Percentiles rank a stretch among this genome's conserved stretches.
These are phyloP conservation scores for Lathyrus oleraceus DNA, from an alignment of 306 rosid species.

Conservation along the genomic window DNA sequence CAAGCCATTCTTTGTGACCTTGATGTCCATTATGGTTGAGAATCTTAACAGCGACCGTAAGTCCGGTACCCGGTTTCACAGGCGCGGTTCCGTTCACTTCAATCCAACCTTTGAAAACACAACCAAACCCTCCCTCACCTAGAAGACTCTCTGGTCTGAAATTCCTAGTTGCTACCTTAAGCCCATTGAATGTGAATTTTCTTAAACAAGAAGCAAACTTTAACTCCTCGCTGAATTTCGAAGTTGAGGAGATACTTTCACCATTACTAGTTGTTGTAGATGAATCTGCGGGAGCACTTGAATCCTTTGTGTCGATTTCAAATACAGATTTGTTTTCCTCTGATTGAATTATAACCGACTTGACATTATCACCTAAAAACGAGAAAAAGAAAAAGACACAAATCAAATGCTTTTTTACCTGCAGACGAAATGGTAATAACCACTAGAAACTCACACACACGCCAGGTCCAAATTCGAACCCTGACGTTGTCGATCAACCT, in stretches of 20 bases:
- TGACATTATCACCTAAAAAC: constrained; percentile 28
- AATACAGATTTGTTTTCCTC: constrained; percentile 54
- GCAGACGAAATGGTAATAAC: too few species aligned
- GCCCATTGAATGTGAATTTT: constrained; percentile 88
- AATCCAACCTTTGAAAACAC: constrained; percentile 98
- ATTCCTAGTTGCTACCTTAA: constrained; percentile 90
- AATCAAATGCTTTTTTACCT: too few species aligned
- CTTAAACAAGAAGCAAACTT: constrained; percentile 88
- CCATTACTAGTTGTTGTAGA: constrained; percentile 66
- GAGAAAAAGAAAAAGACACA: not conserved
- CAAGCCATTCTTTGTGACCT: constrained; percentile 99
- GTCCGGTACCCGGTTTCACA: constrained; percentile 96
- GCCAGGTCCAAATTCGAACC: too few species aligned
- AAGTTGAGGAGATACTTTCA: constrained; percentile 73
- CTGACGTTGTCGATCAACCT: too few species aligned
- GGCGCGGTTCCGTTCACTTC: constrained; percentile 98
- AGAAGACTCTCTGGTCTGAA: constrained; percentile 97
- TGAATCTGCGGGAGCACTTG: constrained; percentile 54
- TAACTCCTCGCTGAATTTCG: constrained; percentile 84
- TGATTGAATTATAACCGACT: constrained; percentile 32
- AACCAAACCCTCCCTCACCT: constrained; percentile 99
- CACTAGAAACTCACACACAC: too few species aligned
- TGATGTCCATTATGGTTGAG: constrained; percentile 95
- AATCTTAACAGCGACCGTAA: constrained; percentile 95
- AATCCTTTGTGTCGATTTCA: constrained; percentile 58